Percentiles rank a stretch among this genome's conserved stretches.
These are phyloP conservation scores for Stagonosporopsis tanaceti DNA, from an alignment of 2,329 filamentous ascomycete genomes.

Conservation along the genomic window DNA sequence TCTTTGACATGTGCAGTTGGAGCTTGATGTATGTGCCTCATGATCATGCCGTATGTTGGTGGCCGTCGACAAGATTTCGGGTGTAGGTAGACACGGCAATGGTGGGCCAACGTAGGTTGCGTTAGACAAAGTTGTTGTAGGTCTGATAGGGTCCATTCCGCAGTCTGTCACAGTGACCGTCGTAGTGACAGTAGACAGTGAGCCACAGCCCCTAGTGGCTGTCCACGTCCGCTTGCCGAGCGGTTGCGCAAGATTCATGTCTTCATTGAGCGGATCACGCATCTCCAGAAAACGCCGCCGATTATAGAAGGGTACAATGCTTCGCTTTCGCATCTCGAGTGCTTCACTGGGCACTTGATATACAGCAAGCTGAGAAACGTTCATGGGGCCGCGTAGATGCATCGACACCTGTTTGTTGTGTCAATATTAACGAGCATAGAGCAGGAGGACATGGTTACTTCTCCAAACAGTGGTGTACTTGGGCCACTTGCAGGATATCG, in stretches of 20 bases:
- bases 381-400: conserved; percentile 75
- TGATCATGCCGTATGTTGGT: not conserved
- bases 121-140: not conserved
- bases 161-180: conserved; percentile 25
- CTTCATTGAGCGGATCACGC: not conserved
- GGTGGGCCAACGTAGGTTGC: conserved; percentile 16
- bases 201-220: conserved; percentile 13
- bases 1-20: conserved; percentile 5
- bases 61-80: not conserved
- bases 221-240: conserved; percentile 14
- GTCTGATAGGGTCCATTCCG: not conserved
- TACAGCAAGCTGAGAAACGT: conserved; percentile 72
- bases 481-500: conserved; percentile 67
- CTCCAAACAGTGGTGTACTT: conserved; percentile 73
- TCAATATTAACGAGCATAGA: conserved; percentile 10
- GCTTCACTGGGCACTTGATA: conserved; percentile 61
- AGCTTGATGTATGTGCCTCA: not conserved
- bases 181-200: conserved; percentile 18
- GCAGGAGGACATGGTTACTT: conserved; percentile 57
- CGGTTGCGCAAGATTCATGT: not conserved
- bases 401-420: conserved; percentile 67
- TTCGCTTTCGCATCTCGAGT: conserved; percentile 26
- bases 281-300: conserved; percentile 19
- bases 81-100: conserved; percentile 18
- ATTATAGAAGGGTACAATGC: conserved; percentile 31